Percentiles rank a stretch among this genome's conserved stretches.
phyloP scores from a whole-genome alignment of 164 flowering plant species.

The Macadamia tetraphylla region DNA sequence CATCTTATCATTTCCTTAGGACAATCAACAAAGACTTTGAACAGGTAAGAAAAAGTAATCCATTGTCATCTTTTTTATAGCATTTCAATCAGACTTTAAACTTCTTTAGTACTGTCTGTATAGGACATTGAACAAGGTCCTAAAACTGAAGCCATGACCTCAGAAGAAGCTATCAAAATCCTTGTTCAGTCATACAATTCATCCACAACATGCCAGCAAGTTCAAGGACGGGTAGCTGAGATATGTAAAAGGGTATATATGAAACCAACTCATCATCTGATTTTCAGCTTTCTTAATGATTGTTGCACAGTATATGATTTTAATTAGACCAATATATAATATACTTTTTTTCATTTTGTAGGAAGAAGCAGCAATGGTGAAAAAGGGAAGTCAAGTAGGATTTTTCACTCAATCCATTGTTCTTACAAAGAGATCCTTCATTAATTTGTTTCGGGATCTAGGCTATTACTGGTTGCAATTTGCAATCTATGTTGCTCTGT shows the following conservation, averaged over 20 bases:
- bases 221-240: slow-evolving; percentile 19
- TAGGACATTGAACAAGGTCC: slow-evolving; percentile 38
- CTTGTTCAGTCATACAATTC: slow-evolving; percentile 46
- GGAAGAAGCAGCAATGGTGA: slow-evolving; percentile 18
- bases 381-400: slow-evolving; percentile 29
- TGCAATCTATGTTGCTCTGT: slow-evolving; percentile 27
- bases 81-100: too few species aligned
- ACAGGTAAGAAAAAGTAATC: slow-evolving; percentile 26
- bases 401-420: slow-evolving; percentile 31
- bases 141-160: slow-evolving; percentile 12
- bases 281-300: too few species aligned
- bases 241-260: slow-evolving; percentile 25
- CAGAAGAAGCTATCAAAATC: slow-evolving; percentile 38
- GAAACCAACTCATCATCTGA: too few species aligned
- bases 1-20: slow-evolving; percentile 73
- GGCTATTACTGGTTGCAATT: slow-evolving; percentile 67
- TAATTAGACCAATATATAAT: too few species aligned
- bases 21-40: slow-evolving; percentile 75
- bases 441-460: slow-evolving; percentile 55
- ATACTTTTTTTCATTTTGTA: slow-evolving; percentile 3
- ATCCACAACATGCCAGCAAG: slow-evolving; percentile 27
- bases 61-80: not conserved
- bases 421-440: slow-evolving; percentile 45
- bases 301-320: too few species aligned
- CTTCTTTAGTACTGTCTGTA: not conserved